phyloP scores from a whole-genome alignment of 768 basidiomycete species.

The Cubamyces sp. region DNA sequence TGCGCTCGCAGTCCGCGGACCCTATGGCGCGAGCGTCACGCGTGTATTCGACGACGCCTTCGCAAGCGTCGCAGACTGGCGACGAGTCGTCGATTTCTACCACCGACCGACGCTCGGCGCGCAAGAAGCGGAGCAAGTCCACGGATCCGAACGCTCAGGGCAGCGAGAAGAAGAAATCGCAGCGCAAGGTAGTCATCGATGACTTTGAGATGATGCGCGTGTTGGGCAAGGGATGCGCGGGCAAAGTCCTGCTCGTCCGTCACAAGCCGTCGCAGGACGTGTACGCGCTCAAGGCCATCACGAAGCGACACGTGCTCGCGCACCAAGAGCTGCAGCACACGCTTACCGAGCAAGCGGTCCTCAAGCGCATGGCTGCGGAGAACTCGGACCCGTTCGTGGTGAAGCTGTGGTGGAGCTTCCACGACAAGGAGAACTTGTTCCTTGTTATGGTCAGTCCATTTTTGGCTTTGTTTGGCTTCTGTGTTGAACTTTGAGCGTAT shows the following conservation, averaged over 20 bases:
- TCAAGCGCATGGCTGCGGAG: constrained; percentile 92
- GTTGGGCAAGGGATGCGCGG: constrained; percentile 95
- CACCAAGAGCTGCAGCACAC: constrained; percentile 98
- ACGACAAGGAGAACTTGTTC: constrained; percentile 96
- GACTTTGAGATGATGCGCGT: constrained; percentile 99
- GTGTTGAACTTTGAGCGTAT: neutral
- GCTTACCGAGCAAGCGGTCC: constrained; percentile 92
- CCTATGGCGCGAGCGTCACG: constrained; percentile 69
- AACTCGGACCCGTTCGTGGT: constrained; percentile 93
- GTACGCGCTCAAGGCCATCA: constrained; percentile 97
- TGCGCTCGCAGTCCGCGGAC: constrained; percentile 82
- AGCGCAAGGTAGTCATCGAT: constrained; percentile 77
- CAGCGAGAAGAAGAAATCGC: constrained; percentile 55
- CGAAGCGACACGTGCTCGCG: constrained; percentile 94
- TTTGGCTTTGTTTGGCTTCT: too few relatives aligned
- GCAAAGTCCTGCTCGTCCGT: constrained; percentile 91
- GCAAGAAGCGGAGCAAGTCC: constrained; percentile 60
- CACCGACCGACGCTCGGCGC: constrained; percentile 44
- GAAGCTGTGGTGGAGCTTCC: constrained; percentile 96
- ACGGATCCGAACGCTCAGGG: constrained; percentile 43
- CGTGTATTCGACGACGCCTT: constrained; percentile 59
- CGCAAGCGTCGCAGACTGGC: constrained; percentile 41
- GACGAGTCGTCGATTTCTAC: constrained; percentile 78
- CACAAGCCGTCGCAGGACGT: constrained; percentile 73
- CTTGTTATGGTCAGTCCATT: constrained; percentile 79